Evolutionary conservation across 2,329 filamentous ascomycete genomes (phyloP), one percentile per base, ranked within the genome.

Genomic region (Diaporthe australafricana): DNA sequence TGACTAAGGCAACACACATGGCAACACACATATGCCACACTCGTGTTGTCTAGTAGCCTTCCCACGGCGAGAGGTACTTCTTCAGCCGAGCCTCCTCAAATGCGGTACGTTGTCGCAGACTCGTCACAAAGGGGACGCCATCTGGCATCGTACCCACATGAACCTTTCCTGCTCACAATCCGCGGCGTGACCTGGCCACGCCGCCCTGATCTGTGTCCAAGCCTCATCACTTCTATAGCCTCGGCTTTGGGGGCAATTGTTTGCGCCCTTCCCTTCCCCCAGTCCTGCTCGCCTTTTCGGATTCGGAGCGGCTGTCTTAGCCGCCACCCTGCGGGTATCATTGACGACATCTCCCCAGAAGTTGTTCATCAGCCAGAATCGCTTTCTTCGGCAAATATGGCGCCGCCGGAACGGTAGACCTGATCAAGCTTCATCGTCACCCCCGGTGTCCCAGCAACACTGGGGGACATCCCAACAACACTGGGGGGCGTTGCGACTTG

Each of bases 341-440:
- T 25, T 20, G 27, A 30, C 45, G 42, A 38, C 11, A 9, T 20
- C 7, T 17, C 7, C 14, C 9, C 27, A 17, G 42, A 63, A 25
- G 17, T 5, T 9, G 11, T 16, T 14, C 2, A 1, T 65, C 60
- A 65, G 20, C 60, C 60, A 38, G 30, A 65, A 25, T 65, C 42
- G 45, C 60, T 50, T 50, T 12, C 60, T 14, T 65, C 60, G 45
- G n/a, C 60, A 50, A 50, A 17, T 38, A 50, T 20, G 8, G 11
- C 32, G 42, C 32, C 30, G 14, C 7, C 42, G 30, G 42, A 7
- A 12, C 60, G 60, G 60, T 65, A 65, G 45, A 65, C 22, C 60
- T 65, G 42, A n/a, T 50, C 60, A 38, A 65, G 60, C 60, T 65
- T 65, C 60, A 12, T 65, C 42, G n/a, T 38, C 45, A 20, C 25